Evolutionary conservation across 2,329 filamentous ascomycete genomes (phyloP).

Genomic region (Knoxdaviesia proteae): DNA sequence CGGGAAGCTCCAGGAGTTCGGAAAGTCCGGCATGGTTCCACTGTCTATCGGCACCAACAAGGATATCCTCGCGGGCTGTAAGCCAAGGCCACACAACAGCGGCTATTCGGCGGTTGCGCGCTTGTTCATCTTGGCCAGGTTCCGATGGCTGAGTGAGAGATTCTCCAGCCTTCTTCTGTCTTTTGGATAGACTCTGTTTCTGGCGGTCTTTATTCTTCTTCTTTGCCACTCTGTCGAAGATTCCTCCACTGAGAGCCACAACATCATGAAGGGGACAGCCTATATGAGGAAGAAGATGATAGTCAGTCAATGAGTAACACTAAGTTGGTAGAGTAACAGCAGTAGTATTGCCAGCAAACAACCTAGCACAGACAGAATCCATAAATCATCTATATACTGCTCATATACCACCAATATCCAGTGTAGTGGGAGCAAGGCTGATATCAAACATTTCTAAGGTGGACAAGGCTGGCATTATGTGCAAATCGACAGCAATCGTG

Average conservation of each 20-base stretch:
- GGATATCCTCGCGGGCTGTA: constrained; percentile 7
- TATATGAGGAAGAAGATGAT: neutral
- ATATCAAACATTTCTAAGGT: neutral
- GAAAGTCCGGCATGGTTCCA: constrained; percentile 7
- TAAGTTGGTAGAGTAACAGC: neutral
- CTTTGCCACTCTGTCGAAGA: neutral
- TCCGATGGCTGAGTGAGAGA: neutral
- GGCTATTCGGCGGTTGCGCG: constrained; percentile 1
- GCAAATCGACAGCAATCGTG: neutral
- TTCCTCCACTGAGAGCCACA: neutral
- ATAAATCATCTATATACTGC: neutral
- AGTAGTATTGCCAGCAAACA: neutral
- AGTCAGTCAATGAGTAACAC: neutral
- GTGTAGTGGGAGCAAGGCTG: too few relatives aligned
- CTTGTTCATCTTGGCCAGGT: neutral
- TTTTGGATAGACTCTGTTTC: neutral
- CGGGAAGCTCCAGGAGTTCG: constrained; percentile 5
- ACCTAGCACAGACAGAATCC: neutral
- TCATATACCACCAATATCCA: too few relatives aligned
- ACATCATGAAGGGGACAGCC: constrained; percentile 1
- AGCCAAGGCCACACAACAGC: constrained; percentile 8
- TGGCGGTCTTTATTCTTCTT: neutral
- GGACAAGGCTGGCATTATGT: neutral
- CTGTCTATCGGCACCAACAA: constrained; percentile 6
- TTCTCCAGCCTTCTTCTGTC: neutral